Evolutionary conservation across 2,329 filamentous ascomycete species (phyloP).

Genomic region (Cladosporium sp.): DNA sequence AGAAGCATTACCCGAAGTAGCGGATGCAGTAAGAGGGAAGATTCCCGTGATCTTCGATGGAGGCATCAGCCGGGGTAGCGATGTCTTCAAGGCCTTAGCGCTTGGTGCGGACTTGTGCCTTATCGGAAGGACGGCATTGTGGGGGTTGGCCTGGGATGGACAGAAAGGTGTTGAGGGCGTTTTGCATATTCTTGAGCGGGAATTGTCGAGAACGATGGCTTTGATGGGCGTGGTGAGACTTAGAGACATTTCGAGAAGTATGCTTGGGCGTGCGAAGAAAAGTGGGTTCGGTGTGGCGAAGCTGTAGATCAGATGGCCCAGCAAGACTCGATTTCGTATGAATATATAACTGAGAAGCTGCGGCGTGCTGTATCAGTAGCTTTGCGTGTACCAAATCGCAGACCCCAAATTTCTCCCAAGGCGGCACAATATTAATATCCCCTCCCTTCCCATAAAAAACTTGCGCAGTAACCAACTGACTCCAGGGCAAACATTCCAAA

Average conservation of each 20-base stretch:
- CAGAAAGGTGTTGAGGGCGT: constrained; percentile 16
- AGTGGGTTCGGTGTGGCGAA: constrained; percentile 9
- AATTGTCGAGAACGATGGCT: constrained; percentile 21
- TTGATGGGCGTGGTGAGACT: constrained; percentile 20
- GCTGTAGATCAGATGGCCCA: not conserved
- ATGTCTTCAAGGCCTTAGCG: constrained; percentile 53
- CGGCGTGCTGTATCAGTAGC: too few species aligned
- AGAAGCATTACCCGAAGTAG: constrained; percentile 33
- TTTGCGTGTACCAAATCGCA: not conserved
- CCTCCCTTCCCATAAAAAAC: too few species aligned
- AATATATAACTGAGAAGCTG: too few species aligned
- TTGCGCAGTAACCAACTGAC: too few species aligned
- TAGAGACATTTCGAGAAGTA: constrained; percentile 16
- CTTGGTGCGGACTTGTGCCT: constrained; percentile 41
- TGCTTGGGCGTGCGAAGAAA: constrained; percentile 10
- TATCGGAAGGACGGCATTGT: constrained; percentile 23
- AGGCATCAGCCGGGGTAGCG: constrained; percentile 49
- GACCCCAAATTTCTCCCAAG: not conserved
- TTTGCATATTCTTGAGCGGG: constrained; percentile 15
- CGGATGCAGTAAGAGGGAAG: constrained; percentile 47
- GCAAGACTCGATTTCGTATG: too few species aligned
- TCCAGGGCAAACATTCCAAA: too few species aligned
- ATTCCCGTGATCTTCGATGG: constrained; percentile 56
- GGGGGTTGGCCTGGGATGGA: constrained; percentile 16
- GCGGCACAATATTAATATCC: too few species aligned